Base-by-base conservation (phyloP, 1,284 basidiomycete genomes). In the Puccinia triticina region DNA sequence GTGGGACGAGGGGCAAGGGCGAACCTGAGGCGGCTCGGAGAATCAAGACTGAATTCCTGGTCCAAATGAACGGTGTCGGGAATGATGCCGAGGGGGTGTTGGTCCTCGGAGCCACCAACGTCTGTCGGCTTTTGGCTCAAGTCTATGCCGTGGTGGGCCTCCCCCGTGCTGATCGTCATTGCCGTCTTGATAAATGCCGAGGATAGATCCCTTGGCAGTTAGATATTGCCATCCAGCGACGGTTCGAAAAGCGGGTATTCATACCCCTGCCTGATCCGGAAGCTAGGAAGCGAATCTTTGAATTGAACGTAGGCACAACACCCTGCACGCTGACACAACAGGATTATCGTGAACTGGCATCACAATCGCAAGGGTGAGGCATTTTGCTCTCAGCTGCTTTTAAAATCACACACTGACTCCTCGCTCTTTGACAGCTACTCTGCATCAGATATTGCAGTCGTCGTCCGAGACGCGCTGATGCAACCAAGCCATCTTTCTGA, bases 91-190 rank as follows among this genome's bases (percentile, higher is more conserved):
- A 93, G 0, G 97, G 97, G 16, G 94, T 99, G 0, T 90, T 99
- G n/a, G 95, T 99, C 7, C 90, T 99, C n/a, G 96, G 96, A 69
- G 96, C 96, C 12, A 99, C 97, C 16, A 99, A 99, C 86, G 98
- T 99, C 80, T 94, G 95, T 81, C 29, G 23, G 26, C 18, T 37
- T 43, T 79, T 43, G 26, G 50, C 18, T 23, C 61, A 11, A 64
- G 2, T 37, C 26, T 78, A 2, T 29, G 14, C 29, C 50, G 46
- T 29, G n/a, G 26, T 50, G 53, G 32, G 23, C 21, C 29, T 0
- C 50, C 34, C 32, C n/a, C 18, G 37, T 64, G 1, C 29, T 48
- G 18, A 73, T 50, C 16, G 29, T 5, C 16, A 26, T 50, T 43
- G 37, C 4, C 50, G 48, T 29, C 14, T 72, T 50, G 37, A 66